Percentiles rank a stretch among this genome's conserved stretches.
Conservation (phyloP, 371 early-diverging fungal species). For the Sporodiniella umbellata region DNA sequence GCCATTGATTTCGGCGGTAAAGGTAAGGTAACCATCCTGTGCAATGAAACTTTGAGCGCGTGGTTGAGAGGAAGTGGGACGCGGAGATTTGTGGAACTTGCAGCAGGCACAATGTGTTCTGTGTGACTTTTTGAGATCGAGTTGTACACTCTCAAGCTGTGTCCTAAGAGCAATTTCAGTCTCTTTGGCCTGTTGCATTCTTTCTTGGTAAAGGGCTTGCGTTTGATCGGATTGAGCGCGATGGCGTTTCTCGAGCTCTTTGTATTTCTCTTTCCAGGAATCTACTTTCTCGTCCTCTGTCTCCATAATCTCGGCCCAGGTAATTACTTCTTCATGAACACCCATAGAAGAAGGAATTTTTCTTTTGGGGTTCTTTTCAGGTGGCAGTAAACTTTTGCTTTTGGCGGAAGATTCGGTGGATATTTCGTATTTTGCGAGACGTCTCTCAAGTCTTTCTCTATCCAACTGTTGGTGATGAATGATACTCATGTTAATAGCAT, state of each 20-base stretch:
- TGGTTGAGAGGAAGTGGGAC: not conserved
- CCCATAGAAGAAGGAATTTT: too few species aligned
- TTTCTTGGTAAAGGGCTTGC: too few species aligned
- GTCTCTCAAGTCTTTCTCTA: not conserved
- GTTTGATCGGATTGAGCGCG: too few species aligned
- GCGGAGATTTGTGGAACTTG: not conserved
- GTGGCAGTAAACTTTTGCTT: too few species aligned
- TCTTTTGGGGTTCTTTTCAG: not conserved
- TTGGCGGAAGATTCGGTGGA: too few species aligned
- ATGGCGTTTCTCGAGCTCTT: slow-evolving; percentile 15
- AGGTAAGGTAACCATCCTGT: slow-evolving; percentile 33
- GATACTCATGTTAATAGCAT: slow-evolving; percentile 7
- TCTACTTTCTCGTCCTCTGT: slow-evolving; percentile 19
- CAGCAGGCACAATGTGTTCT: not conserved
- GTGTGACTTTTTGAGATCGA: slow-evolving; percentile 14
- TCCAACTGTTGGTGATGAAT: not conserved
- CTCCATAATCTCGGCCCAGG: slow-evolving; percentile 24
- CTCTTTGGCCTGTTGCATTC: too few species aligned
- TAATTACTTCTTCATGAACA: not conserved
- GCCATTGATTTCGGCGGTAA: slow-evolving; percentile 41
- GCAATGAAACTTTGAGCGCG: slow-evolving; percentile 18
- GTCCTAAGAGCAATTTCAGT: too few species aligned
- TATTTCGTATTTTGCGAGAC: not conserved
- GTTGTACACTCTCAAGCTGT: slow-evolving; percentile 23
- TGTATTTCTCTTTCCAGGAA: slow-evolving; percentile 15